Evolutionary conservation across 139 green algal species (phyloP).

Genomic region (Zygnema circumcarinatum): DNA sequence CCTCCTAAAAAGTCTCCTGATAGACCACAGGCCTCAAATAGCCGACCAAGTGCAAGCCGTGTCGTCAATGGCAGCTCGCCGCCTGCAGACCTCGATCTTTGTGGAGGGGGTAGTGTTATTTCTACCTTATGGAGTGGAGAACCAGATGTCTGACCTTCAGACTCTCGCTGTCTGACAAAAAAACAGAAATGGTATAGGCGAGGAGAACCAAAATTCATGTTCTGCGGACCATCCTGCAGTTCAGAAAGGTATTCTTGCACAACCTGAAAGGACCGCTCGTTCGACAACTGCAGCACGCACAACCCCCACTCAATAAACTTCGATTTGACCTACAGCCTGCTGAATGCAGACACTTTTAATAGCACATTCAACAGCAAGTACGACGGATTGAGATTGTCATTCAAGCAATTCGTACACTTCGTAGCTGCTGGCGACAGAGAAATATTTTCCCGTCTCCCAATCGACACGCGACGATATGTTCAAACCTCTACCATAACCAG

Average conservation of each 20-base stretch:
- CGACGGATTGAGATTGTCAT: no score
- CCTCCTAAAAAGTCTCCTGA: not conserved
- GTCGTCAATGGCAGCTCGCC: slow-evolving; percentile 10
- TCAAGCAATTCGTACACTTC: no score
- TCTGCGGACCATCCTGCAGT: not conserved
- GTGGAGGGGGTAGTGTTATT: slow-evolving; percentile 30
- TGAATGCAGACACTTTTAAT: no score
- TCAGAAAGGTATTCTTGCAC: slow-evolving; percentile 59
- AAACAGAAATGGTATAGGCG: slow-evolving; percentile 32
- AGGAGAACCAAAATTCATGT: not conserved
- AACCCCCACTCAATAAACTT: no score
- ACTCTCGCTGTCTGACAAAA: slow-evolving; percentile 1
- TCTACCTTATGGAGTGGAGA: slow-evolving; percentile 11
- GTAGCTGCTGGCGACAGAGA: no score
- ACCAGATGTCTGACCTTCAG: not conserved
- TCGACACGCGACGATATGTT: no score
- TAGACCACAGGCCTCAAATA: slow-evolving; percentile 45
- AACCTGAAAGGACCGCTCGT: slow-evolving; percentile 61
- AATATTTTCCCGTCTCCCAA: no score
- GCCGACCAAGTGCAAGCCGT: slow-evolving; percentile 24
- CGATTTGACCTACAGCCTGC: no score
- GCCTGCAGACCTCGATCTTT: slow-evolving; percentile 1
- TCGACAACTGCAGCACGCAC: slow-evolving; percentile 55
- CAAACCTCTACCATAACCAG: no score
- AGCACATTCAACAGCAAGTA: no score